Evolutionary conservation across 129 eudicot species (phyloP).

Genomic region (Dittrichia graveolens): DNA sequence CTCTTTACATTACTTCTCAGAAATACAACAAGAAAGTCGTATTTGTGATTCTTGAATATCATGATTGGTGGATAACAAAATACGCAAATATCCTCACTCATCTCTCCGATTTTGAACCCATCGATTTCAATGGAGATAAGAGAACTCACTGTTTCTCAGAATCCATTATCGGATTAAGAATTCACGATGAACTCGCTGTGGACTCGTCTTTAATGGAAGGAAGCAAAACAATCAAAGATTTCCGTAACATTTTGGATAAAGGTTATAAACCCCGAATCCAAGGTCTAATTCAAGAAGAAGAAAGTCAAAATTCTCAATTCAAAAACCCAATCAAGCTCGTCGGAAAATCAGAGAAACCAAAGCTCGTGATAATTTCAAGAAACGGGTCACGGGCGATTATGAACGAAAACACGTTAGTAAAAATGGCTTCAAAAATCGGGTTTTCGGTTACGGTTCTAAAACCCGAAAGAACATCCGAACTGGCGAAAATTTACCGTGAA

Average conservation of each 20-base stretch:
- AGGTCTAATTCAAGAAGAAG: slow-evolving; percentile 60
- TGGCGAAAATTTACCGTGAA: slow-evolving; percentile 68
- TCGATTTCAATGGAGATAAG: slow-evolving; percentile 72
- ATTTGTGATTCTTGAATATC: slow-evolving; percentile 89
- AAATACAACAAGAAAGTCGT: slow-evolving; percentile 80
- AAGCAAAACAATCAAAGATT: slow-evolving; percentile 61
- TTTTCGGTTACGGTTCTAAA: slow-evolving; percentile 60
- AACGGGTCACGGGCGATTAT: slow-evolving; percentile 79
- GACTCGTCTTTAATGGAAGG: slow-evolving; percentile 60
- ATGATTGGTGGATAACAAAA: slow-evolving; percentile 91
- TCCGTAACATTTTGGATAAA: slow-evolving; percentile 66
- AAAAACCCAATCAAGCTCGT: slow-evolving; percentile 20
- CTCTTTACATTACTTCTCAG: slow-evolving; percentile 88
- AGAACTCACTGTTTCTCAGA: slow-evolving; percentile 85
- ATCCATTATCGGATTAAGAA: slow-evolving; percentile 72
- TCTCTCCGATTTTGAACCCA: slow-evolving; percentile 70
- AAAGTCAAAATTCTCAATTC: slow-evolving; percentile 39
- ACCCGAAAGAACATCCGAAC: slow-evolving; percentile 66
- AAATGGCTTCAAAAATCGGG: slow-evolving; percentile 68
- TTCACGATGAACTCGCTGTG: slow-evolving; percentile 81
- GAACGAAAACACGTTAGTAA: slow-evolving; percentile 64
- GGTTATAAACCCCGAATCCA: slow-evolving; percentile 77
- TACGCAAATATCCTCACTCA: slow-evolving; percentile 65
- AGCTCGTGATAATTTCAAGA: slow-evolving; percentile 72
- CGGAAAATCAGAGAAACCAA: slow-evolving; percentile 44